Conservation (phyloP, 2,329 filamentous ascomycete species). For the Cercospora sp. region DNA sequence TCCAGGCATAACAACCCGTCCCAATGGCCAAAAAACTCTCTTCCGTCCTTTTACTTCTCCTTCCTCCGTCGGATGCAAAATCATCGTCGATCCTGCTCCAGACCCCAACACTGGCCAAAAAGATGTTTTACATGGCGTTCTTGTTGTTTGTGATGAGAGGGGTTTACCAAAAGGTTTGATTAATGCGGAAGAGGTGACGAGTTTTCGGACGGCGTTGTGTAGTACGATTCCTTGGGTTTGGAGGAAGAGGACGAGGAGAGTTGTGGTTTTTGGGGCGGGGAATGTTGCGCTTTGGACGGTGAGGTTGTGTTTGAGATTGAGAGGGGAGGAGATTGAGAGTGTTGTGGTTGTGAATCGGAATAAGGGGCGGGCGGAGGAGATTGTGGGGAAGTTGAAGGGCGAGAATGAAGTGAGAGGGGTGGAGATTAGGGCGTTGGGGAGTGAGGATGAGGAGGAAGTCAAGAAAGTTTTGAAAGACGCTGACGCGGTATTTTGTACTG, state of each 20-base stretch:
- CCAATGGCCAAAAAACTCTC: conserved; percentile 18
- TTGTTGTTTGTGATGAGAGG: conserved; percentile 14
- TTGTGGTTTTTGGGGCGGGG: conserved; percentile 53
- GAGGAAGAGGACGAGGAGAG: conserved; percentile 31
- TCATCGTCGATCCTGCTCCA: conserved; percentile 23
- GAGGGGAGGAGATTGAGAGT: conserved; percentile 37
- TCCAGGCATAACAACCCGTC: conserved; percentile 14
- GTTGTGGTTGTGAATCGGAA: conserved; percentile 36
- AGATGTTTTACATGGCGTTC: conserved; percentile 16
- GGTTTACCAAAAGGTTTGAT: conserved; percentile 40
- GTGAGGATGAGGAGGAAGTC: conserved; percentile 24
- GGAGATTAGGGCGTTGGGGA: neutral
- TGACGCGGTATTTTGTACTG: conserved; percentile 54
- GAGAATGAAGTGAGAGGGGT: neutral
- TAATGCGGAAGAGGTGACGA: conserved; percentile 72
- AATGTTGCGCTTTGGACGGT: conserved; percentile 55
- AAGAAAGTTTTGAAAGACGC: conserved; percentile 36
- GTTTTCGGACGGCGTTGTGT: conserved; percentile 75
- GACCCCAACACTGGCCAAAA: neutral
- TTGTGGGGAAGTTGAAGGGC: conserved; percentile 11
- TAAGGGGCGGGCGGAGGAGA: conserved; percentile 4
- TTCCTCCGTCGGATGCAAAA: conserved; percentile 17
- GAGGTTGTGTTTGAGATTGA: conserved; percentile 46
- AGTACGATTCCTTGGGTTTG: conserved; percentile 59
- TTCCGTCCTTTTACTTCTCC: conserved; percentile 23